A percentile compares a stretch with the other conserved stretches of the same genome.
Conservation (phyloP, 352 stramenopile genomes). For the Pythium brachiatum region DNA sequence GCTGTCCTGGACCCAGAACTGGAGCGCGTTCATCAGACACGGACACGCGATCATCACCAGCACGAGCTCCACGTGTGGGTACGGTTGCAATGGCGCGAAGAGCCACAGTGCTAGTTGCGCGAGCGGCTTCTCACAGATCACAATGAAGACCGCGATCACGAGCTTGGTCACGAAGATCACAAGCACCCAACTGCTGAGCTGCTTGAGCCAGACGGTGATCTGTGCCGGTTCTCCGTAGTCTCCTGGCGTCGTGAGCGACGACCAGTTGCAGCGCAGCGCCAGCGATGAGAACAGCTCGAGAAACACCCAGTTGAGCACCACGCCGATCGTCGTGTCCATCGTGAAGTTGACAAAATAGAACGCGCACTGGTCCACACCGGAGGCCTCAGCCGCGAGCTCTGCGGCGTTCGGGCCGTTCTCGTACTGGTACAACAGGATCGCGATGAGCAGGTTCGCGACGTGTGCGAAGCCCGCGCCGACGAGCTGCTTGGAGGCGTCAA, state of each 20-base stretch:
- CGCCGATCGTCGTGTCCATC: conserved; percentile 80
- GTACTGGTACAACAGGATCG: conserved; percentile 79
- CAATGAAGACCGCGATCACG: conserved; percentile 72
- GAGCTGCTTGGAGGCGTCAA: conserved; percentile 87
- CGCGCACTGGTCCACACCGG: conserved; percentile 54
- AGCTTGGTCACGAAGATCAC: conserved; percentile 83
- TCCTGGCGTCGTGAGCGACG: conserved; percentile 54
- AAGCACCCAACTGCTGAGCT: conserved; percentile 75
- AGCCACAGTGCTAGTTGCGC: conserved; percentile 54
- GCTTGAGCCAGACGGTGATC: conserved; percentile 59
- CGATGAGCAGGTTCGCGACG: conserved; percentile 84
- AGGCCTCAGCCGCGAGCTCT: conserved; percentile 23
- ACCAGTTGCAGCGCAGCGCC: conserved; percentile 56
- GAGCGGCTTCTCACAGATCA: conserved; percentile 66
- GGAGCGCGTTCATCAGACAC: conserved; percentile 85
- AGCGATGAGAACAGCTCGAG: conserved; percentile 55
- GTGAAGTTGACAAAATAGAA: conserved; percentile 91
- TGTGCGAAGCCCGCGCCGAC: conserved; percentile 82
- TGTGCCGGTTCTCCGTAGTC: conserved; percentile 80
- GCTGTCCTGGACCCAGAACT: conserved; percentile 90
- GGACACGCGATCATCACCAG: conserved; percentile 89
- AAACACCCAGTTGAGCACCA: conserved; percentile 83
- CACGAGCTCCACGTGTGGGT: conserved; percentile 71
- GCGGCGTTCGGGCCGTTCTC: conserved; percentile 36
- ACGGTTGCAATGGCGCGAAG: conserved; percentile 62